phyloP scores from a whole-genome alignment of 148 eudicot genomes.

The Chenopodium berlandieri region DNA sequence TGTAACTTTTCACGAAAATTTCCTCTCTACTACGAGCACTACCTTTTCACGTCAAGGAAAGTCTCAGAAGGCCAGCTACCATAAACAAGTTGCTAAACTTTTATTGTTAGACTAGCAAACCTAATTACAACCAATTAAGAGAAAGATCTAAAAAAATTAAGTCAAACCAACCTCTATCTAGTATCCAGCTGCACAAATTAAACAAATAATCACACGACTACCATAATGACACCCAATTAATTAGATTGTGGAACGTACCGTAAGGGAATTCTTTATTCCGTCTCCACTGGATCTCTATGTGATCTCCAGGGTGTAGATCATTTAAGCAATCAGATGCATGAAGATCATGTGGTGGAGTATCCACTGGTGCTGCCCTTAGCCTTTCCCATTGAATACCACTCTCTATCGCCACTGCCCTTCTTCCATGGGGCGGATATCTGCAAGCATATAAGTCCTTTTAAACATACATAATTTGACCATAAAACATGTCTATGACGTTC shows the following conservation, averaged over 20 bases:
- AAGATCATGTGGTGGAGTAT: conserved; percentile 73
- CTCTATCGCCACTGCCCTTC: conserved; percentile 66
- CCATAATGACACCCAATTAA: background rate
- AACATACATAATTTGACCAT: background rate
- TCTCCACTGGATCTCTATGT: conserved; percentile 98
- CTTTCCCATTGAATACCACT: conserved; percentile 78
- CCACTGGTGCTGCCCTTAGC: conserved; percentile 72
- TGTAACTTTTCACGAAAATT: background rate
- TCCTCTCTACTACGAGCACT: background rate
- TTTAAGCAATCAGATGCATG: conserved; percentile 67
- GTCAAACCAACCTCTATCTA: conserved; percentile 23
- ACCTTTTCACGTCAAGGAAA: conserved; percentile 6
- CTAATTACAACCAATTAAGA: background rate
- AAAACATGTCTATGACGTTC: background rate
- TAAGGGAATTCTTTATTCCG: conserved; percentile 92
- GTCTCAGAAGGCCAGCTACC: conserved; percentile 1
- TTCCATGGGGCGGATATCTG: conserved; percentile 96
- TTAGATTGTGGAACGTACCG: conserved; percentile 48
- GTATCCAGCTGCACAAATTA: conserved; percentile 11
- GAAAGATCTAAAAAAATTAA: background rate
- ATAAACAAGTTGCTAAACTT: background rate
- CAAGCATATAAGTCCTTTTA: conserved; percentile 12
- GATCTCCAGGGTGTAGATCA: conserved; percentile 83
- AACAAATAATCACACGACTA: conserved; percentile 14
- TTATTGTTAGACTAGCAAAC: background rate